Base-by-base conservation (phyloP, 345 rosid genomes). In the Dipteronia sinensis region DNA sequence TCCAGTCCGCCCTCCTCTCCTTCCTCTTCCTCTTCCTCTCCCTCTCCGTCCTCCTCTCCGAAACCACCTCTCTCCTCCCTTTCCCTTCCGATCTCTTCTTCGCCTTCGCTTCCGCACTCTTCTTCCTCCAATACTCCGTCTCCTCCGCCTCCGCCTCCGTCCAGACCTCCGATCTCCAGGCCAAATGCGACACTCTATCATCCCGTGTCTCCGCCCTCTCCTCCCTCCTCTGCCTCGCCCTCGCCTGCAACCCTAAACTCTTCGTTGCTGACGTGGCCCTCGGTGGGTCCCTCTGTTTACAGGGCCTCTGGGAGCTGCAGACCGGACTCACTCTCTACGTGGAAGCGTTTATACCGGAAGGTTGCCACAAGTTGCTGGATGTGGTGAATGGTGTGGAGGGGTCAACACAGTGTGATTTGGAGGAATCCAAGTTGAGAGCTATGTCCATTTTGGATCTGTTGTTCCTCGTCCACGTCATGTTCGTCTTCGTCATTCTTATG, bases 301-400 rank as follows among this genome's bases (percentile, higher is more conserved):
- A 94, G 79, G 99, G 98, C 10, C 89, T 96, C 6, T 94, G 99
- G 99, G 86, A 70, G 47, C 85, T 96, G 10, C 98, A 94, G 78
- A 94, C 98, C 0, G 99, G 99, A 5, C 92, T 94, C 42, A 89
- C 97, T 12, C 88, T 96, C 7, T 91, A 89, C 79, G 99, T 92
- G 0, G 98, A 96, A 19, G 90, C 88, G 0, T 94, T 94, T 58
- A 94, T 96, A 19, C 99, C 99, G 0, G 95, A 91, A 20, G 98
- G 98, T 1, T 96, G 98, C 58, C 97, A 96, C 63, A 81, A 82
- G 76, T 71, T 92, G 82, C 88, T 96, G 15, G 97, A 92, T 74
- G 97, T 94, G 55, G 83, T 86, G 49, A 81, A 83, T 3, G 97
- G 97, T 4, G 94, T 91, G 0, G 98, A 94, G 72, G 92, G 99